phyloP scores from a whole-genome alignment of 2,329 filamentous ascomycete species.

The Colletotrichum gloeosporioides region DNA sequence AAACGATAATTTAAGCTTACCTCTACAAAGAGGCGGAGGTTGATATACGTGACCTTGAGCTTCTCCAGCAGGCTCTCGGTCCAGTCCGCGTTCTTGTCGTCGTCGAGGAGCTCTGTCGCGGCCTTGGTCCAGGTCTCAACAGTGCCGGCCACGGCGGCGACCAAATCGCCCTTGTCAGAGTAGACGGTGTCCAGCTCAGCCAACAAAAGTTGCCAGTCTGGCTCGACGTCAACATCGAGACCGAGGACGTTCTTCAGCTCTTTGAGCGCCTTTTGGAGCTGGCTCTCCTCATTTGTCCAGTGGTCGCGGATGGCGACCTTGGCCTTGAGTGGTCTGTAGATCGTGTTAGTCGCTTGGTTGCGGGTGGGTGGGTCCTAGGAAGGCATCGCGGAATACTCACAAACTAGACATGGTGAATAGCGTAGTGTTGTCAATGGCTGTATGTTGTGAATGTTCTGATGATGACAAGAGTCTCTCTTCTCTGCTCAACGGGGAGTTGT shows the following conservation, averaged over 20 bases:
- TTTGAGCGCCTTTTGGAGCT: conserved; percentile 36
- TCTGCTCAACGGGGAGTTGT: background rate
- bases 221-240: conserved; percentile 40
- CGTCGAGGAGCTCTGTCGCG: conserved; percentile 46
- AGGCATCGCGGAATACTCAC: background rate
- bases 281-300: conserved; percentile 40
- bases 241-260: conserved; percentile 41
- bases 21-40: conserved; percentile 41
- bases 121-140: conserved; percentile 45
- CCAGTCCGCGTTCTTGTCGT: conserved; percentile 43
- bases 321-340: conserved; percentile 45
- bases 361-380: background rate
- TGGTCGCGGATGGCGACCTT: conserved; percentile 47
- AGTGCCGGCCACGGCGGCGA: conserved; percentile 38
- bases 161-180: conserved; percentile 44
- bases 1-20: conserved; percentile 26
- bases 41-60: conserved; percentile 23
- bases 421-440: background rate
- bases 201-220: conserved; percentile 49
- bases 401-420: background rate
- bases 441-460: background rate
- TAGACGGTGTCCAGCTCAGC: conserved; percentile 41
- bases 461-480: background rate
- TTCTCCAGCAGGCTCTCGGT: conserved; percentile 46
- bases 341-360: background rate